Conservation (phyloP, 2,329 filamentous ascomycete species). For the Aspergillus sp. region DNA sequence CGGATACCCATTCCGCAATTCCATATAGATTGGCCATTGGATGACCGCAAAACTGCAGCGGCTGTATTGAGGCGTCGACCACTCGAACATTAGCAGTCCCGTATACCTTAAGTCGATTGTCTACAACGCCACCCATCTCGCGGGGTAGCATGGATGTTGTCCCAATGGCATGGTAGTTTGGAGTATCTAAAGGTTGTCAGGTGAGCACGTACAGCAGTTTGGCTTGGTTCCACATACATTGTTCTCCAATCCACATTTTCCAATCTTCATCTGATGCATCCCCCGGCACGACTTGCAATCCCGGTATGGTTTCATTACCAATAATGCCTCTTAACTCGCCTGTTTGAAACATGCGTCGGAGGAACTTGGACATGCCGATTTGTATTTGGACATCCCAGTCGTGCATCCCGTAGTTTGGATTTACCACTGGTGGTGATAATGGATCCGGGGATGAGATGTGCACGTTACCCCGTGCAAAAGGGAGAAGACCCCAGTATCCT, state of each 20-base stretch:
- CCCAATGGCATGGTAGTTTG: conserved; percentile 31
- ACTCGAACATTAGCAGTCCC: conserved; percentile 35
- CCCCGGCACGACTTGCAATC: conserved; percentile 17
- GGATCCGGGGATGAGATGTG: conserved; percentile 30
- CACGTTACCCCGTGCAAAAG: conserved; percentile 32
- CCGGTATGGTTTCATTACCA: conserved; percentile 21
- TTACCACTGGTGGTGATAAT: conserved; percentile 20
- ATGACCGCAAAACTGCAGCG: conserved; percentile 31
- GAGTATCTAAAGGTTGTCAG: conserved; percentile 16
- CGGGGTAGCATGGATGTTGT: conserved; percentile 34
- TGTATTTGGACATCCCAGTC: conserved; percentile 27
- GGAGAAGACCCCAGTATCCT: conserved; percentile 28
- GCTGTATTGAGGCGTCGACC: conserved; percentile 34
- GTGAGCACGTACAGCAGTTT: not conserved
- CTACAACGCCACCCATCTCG: conserved; percentile 34
- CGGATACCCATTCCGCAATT: conserved; percentile 30
- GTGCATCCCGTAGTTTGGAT: conserved; percentile 33
- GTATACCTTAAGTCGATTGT: conserved; percentile 31
- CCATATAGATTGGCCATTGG: conserved; percentile 32
- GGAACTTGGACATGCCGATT: conserved; percentile 21
- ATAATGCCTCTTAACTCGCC: conserved; percentile 17
- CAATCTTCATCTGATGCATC: conserved; percentile 23
- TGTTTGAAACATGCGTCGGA: conserved; percentile 21
- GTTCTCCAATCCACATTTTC: conserved; percentile 23
- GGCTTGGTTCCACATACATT: conserved; percentile 18